Base-by-base conservation (phyloP, 2,329 filamentous ascomycete species). In the Ophiostoma angusticollis region DNA sequence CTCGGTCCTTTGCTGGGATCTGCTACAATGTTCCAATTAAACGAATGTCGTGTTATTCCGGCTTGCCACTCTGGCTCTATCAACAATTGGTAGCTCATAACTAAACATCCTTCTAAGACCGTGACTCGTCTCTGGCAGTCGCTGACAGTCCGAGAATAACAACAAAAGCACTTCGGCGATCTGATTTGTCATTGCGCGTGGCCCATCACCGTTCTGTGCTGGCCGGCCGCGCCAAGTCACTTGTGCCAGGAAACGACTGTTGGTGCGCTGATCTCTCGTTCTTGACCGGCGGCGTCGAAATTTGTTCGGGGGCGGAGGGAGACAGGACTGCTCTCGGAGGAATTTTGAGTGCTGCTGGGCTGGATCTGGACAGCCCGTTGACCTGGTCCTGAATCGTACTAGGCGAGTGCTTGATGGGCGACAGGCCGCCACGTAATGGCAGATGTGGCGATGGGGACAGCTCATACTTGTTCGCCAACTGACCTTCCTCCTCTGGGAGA, bases 241-340 rank as follows among this genome's bases (percentile, higher is more conserved):
- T 14, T 0, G 37, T 13, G 3, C 28, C 35, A 3, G 31, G 35
- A 29, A 37, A 39, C 5, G 44, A 52, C 18, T 51, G 50, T 7
- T 48, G 49, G 38, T 50, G 57, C 34, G 41, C 47, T 40, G 33
- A 53, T 52, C 35, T 64, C 4, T 56, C 47, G 29, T 64, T 61
- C 59, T 81, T 77, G 47, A 73, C 62, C 2, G 74, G 77, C 18
- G 77, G 74, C 13, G 70, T 74, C 36, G 76, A 53, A 41, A 75
- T 74, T 46, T 71, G 68, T 41, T 68, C 62, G 12, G 64, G 65
- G 2, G 70, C 67, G 30, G 67, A 72, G 0, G 77, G 77, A 9
- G 72, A 69, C 34, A 81, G 53, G 2, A 70, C 62, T 29, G 72
- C 65, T 2, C 67, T 55, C 0, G 75, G 75, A 5, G 75, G 76